phyloP scores from a whole-genome alignment of 169 alveolate species.

The Babesia caballi region DNA sequence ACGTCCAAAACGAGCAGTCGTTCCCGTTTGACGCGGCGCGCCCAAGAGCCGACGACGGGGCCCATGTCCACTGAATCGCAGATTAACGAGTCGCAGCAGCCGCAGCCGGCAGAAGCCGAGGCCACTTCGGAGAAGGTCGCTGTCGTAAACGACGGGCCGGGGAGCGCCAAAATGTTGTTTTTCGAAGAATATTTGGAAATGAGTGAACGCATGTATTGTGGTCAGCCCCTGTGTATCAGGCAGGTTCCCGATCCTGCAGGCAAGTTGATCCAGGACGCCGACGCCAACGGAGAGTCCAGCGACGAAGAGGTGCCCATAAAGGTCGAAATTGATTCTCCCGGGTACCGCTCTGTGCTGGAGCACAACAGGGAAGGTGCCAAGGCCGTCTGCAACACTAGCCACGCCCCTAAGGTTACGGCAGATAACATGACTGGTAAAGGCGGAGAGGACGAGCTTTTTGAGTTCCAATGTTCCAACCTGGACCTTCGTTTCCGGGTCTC shows the following conservation, averaged over 20 bases:
- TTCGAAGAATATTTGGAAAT: slow-evolving; percentile 54
- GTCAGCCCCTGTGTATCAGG: slow-evolving; percentile 39
- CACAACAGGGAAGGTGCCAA: background rate
- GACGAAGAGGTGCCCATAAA: slow-evolving; percentile 1
- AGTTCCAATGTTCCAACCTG: slow-evolving; percentile 51
- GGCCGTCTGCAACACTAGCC: background rate
- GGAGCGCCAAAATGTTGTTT: slow-evolving; percentile 27
- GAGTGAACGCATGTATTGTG: slow-evolving; percentile 63
- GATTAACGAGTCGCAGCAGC: background rate
- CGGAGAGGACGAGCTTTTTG: slow-evolving; percentile 14
- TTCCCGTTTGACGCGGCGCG: background rate
- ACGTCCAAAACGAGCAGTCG: background rate
- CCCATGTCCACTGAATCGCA: background rate
- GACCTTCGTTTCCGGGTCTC: slow-evolving; percentile 43
- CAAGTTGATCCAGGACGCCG: background rate
- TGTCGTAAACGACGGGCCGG: background rate
- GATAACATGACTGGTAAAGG: background rate
- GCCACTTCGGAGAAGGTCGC: background rate
- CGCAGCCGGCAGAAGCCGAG: background rate
- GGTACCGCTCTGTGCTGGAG: background rate
- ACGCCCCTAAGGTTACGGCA: background rate
- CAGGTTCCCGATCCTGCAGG: background rate
- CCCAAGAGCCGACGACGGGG: background rate
- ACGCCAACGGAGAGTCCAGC: background rate
- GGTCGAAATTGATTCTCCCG: background rate